These are phyloP conservation scores for Lodderomyces beijingensis DNA, from an alignment of 1,139 yeast genomes.

Conservation along the genomic window DNA sequence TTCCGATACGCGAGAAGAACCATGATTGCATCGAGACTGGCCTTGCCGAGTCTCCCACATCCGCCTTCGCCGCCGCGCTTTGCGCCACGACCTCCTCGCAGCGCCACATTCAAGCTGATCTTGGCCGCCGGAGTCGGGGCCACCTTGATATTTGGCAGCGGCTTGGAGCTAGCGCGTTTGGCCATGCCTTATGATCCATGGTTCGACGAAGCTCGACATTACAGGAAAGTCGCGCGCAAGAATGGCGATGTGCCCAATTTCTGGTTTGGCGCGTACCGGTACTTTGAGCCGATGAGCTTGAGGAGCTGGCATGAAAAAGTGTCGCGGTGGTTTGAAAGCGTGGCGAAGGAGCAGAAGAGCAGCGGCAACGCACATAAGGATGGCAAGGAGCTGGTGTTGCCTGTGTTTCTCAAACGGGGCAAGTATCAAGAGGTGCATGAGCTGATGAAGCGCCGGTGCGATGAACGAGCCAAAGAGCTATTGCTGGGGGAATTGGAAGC, in stretches of 20 bases:
- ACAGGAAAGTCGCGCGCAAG: conserved; percentile 40
- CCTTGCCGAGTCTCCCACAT: not conserved
- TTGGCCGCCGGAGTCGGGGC: conserved; percentile 21
- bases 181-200: conserved; percentile 58
- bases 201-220: conserved; percentile 53
- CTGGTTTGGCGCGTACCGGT: conserved; percentile 61
- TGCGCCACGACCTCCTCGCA: conserved; percentile 10
- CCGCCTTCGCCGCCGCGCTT: conserved; percentile 4
- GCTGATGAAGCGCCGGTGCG: conserved; percentile 22
- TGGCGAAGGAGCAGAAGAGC: conserved; percentile 10
- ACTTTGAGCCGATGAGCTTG: conserved; percentile 48
- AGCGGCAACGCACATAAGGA: conserved; percentile 1
- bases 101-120: conserved; percentile 12
- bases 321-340: conserved; percentile 23
- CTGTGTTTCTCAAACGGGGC: too few species aligned
- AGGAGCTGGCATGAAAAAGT: conserved; percentile 43
- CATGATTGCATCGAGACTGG: conserved; percentile 7
- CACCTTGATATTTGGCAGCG: conserved; percentile 29
- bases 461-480: conserved; percentile 17
- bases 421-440: conserved; percentile 25
- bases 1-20: conserved; percentile 20
- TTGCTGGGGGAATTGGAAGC: conserved; percentile 23
- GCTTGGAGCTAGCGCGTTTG: conserved; percentile 48
- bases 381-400: not conserved
- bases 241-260: conserved; percentile 41